Evolutionary conservation across 768 basidiomycete genomes (phyloP).

Genomic region (Cantharellus cinnabarinus): DNA sequence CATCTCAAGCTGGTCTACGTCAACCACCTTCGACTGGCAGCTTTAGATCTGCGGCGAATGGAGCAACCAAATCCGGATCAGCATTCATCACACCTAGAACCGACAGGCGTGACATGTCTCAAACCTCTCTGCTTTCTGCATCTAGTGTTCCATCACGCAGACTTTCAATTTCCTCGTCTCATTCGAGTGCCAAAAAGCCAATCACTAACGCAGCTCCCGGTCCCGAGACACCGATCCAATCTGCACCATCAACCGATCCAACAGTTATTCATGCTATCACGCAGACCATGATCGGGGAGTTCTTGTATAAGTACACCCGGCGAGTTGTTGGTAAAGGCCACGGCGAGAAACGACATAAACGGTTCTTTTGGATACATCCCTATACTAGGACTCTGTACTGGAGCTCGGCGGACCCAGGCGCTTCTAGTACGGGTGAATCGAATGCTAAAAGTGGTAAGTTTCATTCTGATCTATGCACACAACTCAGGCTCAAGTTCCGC

Average conservation of each 20-base stretch:
- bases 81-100: conserved; percentile 4
- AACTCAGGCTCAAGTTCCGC: not conserved
- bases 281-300: conserved; percentile 99
- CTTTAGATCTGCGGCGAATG: conserved; percentile 55
- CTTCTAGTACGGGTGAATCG: conserved; percentile 68
- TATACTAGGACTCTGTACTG: conserved; percentile 97
- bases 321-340: conserved; percentile 75
- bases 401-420: conserved; percentile 87
- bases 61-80: conserved; percentile 29
- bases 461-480: conserved; percentile 3
- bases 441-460: conserved; percentile 90
- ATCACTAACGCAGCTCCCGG: not conserved
- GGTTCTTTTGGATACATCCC: conserved; percentile 99
- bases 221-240: conserved; percentile 4
- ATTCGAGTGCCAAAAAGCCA: conserved; percentile 11
- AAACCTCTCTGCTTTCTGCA: conserved; percentile 50
- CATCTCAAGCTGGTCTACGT: conserved; percentile 32
- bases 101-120: conserved; percentile 30
- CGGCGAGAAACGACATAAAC: conserved; percentile 71
- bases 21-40: conserved; percentile 63
- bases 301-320: conserved; percentile 92
- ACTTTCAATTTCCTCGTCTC: conserved; percentile 56
- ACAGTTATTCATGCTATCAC: conserved; percentile 88
- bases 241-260: conserved; percentile 56
- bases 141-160: conserved; percentile 45